Conservation (phyloP, 495 filamentous ascomycete genomes). For the Astrocystis sublimbata region DNA sequence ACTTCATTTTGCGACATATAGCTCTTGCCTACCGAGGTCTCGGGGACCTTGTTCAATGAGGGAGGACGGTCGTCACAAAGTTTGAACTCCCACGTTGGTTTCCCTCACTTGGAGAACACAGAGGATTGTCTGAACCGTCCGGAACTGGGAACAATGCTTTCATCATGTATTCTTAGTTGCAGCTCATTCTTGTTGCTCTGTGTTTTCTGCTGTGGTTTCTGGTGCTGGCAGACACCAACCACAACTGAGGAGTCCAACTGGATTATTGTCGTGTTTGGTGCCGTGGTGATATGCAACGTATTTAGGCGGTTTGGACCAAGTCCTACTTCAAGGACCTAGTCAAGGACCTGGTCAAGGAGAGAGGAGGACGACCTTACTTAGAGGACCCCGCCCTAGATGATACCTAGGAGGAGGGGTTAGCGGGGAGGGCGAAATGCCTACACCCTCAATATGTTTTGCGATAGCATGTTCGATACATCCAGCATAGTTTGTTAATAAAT, state of each 20-base stretch:
- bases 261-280: conserved; percentile 48
- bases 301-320: conserved; percentile 24
- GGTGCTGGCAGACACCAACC: conserved; percentile 38
- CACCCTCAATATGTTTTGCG: too few relatives aligned
- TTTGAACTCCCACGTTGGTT: conserved; percentile 29
- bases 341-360: conserved; percentile 47
- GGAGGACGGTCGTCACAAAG: conserved; percentile 45
- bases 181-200: conserved; percentile 40
- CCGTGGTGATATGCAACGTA: conserved; percentile 34
- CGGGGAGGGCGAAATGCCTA: too few relatives aligned
- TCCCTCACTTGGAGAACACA: conserved; percentile 47
- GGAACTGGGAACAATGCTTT: conserved; percentile 38
- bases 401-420: too few relatives aligned
- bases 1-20: conserved; percentile 43
- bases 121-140: conserved; percentile 41
- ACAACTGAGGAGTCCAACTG: conserved; percentile 50
- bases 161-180: conserved; percentile 41
- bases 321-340: conserved; percentile 40
- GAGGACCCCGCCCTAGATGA: too few relatives aligned
- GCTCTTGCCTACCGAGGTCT: conserved; percentile 10
- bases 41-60: conserved; percentile 42
- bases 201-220: conserved; percentile 51
- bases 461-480: too few relatives aligned
- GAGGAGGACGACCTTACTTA: too few relatives aligned
- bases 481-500: too few relatives aligned